These are phyloP conservation scores for Clarkia xantiana DNA, from an alignment of 345 rosid species.

Conservation along the genomic window DNA sequence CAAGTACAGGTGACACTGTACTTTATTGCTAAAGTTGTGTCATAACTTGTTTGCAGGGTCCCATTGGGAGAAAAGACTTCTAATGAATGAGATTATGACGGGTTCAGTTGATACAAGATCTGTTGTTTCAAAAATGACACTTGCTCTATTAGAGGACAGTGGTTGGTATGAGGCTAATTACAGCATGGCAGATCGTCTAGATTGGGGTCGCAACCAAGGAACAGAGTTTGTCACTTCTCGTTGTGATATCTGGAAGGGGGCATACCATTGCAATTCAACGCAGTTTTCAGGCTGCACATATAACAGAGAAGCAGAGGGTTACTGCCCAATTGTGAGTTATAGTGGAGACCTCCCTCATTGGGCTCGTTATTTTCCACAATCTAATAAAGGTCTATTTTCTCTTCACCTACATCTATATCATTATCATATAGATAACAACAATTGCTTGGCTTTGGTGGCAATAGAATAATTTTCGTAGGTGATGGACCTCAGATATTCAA, in stretches of 20 bases:
- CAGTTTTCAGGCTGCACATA: conserved; percentile 95
- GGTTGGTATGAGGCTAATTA: conserved; percentile 99
- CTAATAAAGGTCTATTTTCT: conserved; percentile 62
- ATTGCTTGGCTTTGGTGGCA: too few relatives aligned
- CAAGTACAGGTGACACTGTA: neutral
- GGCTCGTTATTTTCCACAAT: conserved; percentile 96
- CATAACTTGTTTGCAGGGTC: conserved; percentile 42
- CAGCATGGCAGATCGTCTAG: conserved; percentile 93
- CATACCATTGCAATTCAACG: conserved; percentile 87
- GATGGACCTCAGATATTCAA: too few relatives aligned
- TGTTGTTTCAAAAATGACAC: conserved; percentile 94
- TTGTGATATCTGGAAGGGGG: conserved; percentile 94
- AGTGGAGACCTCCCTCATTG: conserved; percentile 88
- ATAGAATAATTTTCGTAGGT: too few relatives aligned
- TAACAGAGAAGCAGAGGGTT: conserved; percentile 98
- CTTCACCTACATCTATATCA: neutral
- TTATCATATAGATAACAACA: too few relatives aligned
- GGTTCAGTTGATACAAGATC: conserved; percentile 98
- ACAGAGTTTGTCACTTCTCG: conserved; percentile 82
- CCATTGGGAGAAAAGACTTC: conserved; percentile 96
- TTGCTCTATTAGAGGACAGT: conserved; percentile 91
- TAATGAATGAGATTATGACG: conserved; percentile 99
- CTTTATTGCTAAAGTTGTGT: neutral
- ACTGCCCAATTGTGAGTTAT: conserved; percentile 90
- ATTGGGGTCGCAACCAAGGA: conserved; percentile 97